Evolutionary conservation across 306 rosid genomes (phyloP), one percentile per base, ranked within the genome.

Genomic region (Dalbergia cochinchinensis): DNA sequence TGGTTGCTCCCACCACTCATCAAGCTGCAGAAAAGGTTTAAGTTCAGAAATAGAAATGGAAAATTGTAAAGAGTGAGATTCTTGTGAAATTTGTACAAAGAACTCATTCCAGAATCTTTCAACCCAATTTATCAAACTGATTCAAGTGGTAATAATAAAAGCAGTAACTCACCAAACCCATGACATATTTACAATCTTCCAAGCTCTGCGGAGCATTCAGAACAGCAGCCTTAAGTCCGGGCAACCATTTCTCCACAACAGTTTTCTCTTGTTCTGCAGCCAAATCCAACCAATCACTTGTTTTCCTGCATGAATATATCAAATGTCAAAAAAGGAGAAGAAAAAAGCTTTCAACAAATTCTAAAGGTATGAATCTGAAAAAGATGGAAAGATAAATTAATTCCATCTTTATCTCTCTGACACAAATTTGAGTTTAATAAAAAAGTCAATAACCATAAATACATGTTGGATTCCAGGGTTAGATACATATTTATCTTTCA

Each of bases 1-100:
- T 3, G 99, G 98, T 78, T 95, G 99, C 83, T 95, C 99, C 99
- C 99, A 95, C 99, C 99, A 95, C 82, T 93, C 98, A 57, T 91
- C 97, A 79, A 95, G 98, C 99, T 95, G 93, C 87, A 86, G 31
- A 11, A 70, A 71, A 84, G 65, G 73, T 59, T 18, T 63, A 31
- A 78, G 76, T 20, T 74, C 58, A 76, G 77, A 65, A 33, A 41
- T 80, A 41, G 55, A 22, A 71, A 39, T 12, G 14, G 72, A 26
- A 73, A 20, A 20, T 44, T 20, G 15, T 22, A 20, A 42, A 55
- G 60, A 41, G 51, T 11, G 41, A 51, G 73, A 13, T 45, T 37
- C 50, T 61, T 35, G n/a, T 20, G 71, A 70, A 61, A 71, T 1
- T 34, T 42, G 8, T 13, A 69, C 3, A 6, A 44, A 42, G 19